These are phyloP conservation scores for Ochromonas danica DNA, from an alignment of 108 stramenopile genomes.

Conservation along the genomic window DNA sequence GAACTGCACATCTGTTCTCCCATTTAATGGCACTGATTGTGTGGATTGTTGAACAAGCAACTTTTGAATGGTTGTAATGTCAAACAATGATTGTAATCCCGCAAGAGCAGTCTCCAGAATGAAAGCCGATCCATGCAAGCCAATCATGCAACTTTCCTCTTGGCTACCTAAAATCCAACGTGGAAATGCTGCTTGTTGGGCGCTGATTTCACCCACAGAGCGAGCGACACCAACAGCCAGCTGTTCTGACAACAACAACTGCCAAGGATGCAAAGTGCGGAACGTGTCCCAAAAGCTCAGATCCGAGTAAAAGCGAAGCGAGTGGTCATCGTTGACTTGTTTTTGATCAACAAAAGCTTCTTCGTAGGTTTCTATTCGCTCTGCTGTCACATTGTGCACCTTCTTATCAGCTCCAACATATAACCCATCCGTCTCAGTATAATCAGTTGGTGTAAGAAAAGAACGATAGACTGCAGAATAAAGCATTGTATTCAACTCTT, in stretches of 20 bases:
- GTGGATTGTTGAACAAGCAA: neutral
- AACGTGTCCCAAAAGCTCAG: slow-evolving; percentile 43
- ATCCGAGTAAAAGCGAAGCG: slow-evolving; percentile 18
- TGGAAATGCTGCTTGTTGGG: slow-evolving; percentile 1
- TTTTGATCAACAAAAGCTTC: too few species aligned
- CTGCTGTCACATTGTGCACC: neutral
- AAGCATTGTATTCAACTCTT: slow-evolving; percentile 5
- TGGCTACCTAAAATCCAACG: slow-evolving; percentile 36
- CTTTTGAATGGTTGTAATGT: slow-evolving; percentile 3
- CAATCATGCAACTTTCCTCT: slow-evolving; percentile 40
- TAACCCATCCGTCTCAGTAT: slow-evolving; percentile 24
- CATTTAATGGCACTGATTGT: neutral
- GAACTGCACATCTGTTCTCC: neutral
- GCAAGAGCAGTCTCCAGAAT: slow-evolving; percentile 26
- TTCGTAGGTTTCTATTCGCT: neutral
- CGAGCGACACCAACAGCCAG: neutral
- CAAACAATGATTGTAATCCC: neutral
- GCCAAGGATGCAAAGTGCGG: slow-evolving; percentile 27
- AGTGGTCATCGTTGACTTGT: too few species aligned
- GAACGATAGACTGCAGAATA: slow-evolving; percentile 9
- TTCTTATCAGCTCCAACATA: slow-evolving; percentile 1
- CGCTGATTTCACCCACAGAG: slow-evolving; percentile 2
- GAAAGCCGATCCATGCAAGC: neutral
- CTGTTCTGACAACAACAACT: neutral
- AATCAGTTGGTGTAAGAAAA: neutral